These are phyloP conservation scores for Stropharia rugosoannulata DNA, from an alignment of 768 basidiomycete species.

Conservation along the genomic window DNA sequence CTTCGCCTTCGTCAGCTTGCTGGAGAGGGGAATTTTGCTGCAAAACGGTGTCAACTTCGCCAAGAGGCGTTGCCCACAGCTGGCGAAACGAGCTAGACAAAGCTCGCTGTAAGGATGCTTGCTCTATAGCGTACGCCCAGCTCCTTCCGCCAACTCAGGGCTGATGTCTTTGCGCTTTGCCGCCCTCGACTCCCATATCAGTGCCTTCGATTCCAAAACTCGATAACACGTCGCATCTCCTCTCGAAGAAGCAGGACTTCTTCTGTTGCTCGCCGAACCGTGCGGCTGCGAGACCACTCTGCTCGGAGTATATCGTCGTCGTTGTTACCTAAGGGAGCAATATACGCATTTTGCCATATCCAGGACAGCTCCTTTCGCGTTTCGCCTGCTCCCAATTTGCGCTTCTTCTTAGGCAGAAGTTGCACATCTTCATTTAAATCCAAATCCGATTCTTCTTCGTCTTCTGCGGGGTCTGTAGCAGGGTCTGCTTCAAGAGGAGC, in stretches of 20 bases:
- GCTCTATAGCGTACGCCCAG: constrained; percentile 3
- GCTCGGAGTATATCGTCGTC: too few species aligned
- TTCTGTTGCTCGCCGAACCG: too few species aligned
- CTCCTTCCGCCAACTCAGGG: constrained; percentile 2
- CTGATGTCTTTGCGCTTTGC: neutral
- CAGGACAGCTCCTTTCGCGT: too few species aligned
- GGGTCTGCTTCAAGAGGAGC: neutral
- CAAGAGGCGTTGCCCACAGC: constrained; percentile 3
- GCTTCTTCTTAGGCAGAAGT: too few species aligned
- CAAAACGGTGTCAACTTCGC: neutral
- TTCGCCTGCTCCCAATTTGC: too few species aligned
- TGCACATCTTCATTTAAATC: neutral
- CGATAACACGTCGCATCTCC: too few species aligned
- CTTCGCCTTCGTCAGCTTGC: neutral
- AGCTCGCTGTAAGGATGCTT: neutral
- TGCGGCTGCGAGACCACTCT: too few species aligned
- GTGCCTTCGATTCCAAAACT: constrained; percentile 16
- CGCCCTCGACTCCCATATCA: constrained; percentile 7
- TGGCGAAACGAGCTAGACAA: neutral
- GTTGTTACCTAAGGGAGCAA: too few species aligned
- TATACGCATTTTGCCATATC: too few species aligned
- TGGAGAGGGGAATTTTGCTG: neutral
- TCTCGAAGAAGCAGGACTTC: too few species aligned
- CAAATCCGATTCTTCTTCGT: neutral
- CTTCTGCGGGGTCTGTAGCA: neutral